phyloP scores from a whole-genome alignment of 805 yeast genomes.

The Metschnikowia baotianmanensis region DNA sequence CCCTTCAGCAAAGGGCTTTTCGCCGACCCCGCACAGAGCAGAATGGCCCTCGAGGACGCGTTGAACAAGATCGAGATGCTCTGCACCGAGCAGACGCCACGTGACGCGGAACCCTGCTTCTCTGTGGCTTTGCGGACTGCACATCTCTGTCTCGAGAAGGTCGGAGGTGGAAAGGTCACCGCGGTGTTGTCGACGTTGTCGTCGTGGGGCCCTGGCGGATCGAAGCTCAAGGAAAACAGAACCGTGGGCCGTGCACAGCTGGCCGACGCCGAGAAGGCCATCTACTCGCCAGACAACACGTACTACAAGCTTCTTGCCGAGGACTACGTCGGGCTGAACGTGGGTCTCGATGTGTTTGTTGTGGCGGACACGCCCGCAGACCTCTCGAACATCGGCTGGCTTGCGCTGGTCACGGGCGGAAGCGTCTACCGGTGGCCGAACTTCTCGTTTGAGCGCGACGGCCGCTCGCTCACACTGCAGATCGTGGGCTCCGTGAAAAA shows the following conservation, averaged over 20 bases:
- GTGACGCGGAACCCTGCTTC: slow-evolving; percentile 62
- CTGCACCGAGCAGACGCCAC: slow-evolving; percentile 35
- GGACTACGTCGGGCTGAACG: slow-evolving; percentile 52
- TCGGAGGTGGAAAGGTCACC: slow-evolving; percentile 84
- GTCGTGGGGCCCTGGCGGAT: slow-evolving; percentile 74
- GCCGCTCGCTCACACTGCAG: slow-evolving; percentile 59
- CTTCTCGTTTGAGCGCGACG: slow-evolving; percentile 69
- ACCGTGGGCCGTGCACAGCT: slow-evolving; percentile 41
- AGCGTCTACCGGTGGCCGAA: slow-evolving; percentile 58
- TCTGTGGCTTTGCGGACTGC: slow-evolving; percentile 80
- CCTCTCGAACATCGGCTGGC: slow-evolving; percentile 66
- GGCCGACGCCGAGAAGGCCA: slow-evolving; percentile 45
- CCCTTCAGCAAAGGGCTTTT: slow-evolving; percentile 78
- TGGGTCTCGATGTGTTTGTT: slow-evolving; percentile 77
- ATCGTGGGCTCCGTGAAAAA: slow-evolving; percentile 50
- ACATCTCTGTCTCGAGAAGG: slow-evolving; percentile 51
- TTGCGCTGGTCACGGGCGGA: slow-evolving; percentile 75
- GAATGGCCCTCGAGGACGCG: slow-evolving; percentile 62
- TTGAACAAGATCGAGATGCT: slow-evolving; percentile 56
- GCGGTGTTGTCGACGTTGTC: slow-evolving; percentile 70
- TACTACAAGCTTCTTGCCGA: slow-evolving; percentile 61
- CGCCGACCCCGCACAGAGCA: slow-evolving; percentile 71
- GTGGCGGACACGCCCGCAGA: slow-evolving; percentile 67
- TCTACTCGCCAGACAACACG: slow-evolving; percentile 57
- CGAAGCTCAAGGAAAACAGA: slow-evolving; percentile 44